Evolutionary conservation across 2,329 filamentous ascomycete species (phyloP).

Genomic region (Aspergillus japonicus): DNA sequence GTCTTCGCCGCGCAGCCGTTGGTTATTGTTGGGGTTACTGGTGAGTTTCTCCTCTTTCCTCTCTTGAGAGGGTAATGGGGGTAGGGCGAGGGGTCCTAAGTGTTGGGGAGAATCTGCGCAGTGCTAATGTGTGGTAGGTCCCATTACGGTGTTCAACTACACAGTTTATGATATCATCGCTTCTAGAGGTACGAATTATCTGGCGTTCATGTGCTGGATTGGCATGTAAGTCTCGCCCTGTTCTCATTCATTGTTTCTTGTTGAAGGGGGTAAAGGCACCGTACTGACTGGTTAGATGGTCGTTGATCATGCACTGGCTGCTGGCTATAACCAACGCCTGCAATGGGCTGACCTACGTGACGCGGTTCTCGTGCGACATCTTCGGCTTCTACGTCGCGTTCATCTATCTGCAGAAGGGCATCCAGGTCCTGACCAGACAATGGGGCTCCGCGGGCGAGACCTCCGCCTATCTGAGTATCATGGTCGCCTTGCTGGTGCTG

Average conservation of each 20-base stretch:
- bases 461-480: constrained; percentile 74
- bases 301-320: constrained; percentile 78
- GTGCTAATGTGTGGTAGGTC: constrained; percentile 48
- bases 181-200: constrained; percentile 74
- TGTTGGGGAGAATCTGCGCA: not conserved
- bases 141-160: constrained; percentile 92
- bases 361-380: constrained; percentile 87
- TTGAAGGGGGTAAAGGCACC: too few relatives aligned
- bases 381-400: constrained; percentile 93
- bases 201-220: constrained; percentile 90
- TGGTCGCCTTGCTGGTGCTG: constrained; percentile 74
- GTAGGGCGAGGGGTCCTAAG: not conserved
- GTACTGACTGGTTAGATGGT: constrained; percentile 60
- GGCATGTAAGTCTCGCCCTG: constrained; percentile 58
- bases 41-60: constrained; percentile 32
- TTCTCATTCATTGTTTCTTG: not conserved
- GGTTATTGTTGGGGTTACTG: constrained; percentile 87
- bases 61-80: not conserved
- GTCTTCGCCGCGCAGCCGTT: constrained; percentile 78
- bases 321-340: constrained; percentile 82
- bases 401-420: constrained; percentile 87
- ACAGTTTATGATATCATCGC: constrained; percentile 88
- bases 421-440: constrained; percentile 78
- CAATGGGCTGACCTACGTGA: constrained; percentile 85
- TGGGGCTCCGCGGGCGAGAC: constrained; percentile 58